These are phyloP conservation scores for Suillus subluteus DNA, from an alignment of 768 basidiomycete species.

Conservation along the genomic window DNA sequence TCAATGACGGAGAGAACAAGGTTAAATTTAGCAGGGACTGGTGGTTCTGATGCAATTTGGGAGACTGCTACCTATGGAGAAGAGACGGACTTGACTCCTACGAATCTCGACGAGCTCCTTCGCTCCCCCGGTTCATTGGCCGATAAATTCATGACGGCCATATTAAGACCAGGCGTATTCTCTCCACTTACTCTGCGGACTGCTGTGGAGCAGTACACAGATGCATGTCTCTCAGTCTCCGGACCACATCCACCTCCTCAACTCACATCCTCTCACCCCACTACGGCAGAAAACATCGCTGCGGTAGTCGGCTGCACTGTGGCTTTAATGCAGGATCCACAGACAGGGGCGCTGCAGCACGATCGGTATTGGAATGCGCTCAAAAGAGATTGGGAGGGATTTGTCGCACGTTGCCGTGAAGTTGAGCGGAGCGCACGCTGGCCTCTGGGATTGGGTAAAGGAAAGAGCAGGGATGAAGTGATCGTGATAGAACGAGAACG, in stretches of 20 bases:
- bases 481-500: slow-evolving; percentile 81
- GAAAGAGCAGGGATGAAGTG: slow-evolving; percentile 44
- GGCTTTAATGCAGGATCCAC: slow-evolving; percentile 66
- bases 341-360: slow-evolving; percentile 79
- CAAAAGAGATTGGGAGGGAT: slow-evolving; percentile 95
- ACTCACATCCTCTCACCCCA: slow-evolving; percentile 63
- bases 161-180: slow-evolving; percentile 89
- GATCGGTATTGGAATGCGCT: slow-evolving; percentile 82
- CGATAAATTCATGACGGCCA: slow-evolving; percentile 78
- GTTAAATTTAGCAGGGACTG: slow-evolving; percentile 43
- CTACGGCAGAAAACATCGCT: slow-evolving; percentile 74
- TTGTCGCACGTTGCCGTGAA: slow-evolving; percentile 87
- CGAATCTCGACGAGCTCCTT: slow-evolving; percentile 86
- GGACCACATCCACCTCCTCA: slow-evolving; percentile 55
- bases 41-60: slow-evolving; percentile 49
- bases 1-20: slow-evolving; percentile 65
- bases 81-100: slow-evolving; percentile 78
- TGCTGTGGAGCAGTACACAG: slow-evolving; percentile 83
- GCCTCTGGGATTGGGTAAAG: slow-evolving; percentile 69
- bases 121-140: slow-evolving; percentile 70
- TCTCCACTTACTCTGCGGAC: slow-evolving; percentile 79
- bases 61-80: slow-evolving; percentile 60
- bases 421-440: slow-evolving; percentile 86
- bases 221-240: slow-evolving; percentile 68
- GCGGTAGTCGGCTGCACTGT: slow-evolving; percentile 89